Percentiles rank a stretch among this genome's conserved stretches.
Conservation (phyloP, 768 basidiomycete genomes). For the Boletus rex-veris region DNA sequence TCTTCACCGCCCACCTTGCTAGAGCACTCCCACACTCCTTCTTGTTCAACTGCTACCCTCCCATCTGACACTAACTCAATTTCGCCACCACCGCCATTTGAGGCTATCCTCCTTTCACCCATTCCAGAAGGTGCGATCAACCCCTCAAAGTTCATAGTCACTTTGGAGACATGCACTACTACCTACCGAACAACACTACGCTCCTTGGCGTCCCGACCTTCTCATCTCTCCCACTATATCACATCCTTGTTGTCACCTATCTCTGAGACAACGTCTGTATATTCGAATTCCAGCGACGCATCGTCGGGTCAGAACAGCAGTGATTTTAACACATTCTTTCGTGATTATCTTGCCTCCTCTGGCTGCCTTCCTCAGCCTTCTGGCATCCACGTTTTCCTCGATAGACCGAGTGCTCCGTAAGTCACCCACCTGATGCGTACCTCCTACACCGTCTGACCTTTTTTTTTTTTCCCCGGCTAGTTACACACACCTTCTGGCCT, state of each 20-base stretch:
- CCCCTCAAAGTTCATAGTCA: conserved; percentile 60
- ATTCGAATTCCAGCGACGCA: conserved; percentile 47
- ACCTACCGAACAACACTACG: conserved; percentile 63
- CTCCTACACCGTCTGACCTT: conserved; percentile 1
- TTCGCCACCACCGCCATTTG: conserved; percentile 57
- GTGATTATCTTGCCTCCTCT: conserved; percentile 59
- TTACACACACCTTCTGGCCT: conserved; percentile 67
- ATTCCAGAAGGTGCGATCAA: conserved; percentile 48
- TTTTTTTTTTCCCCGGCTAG: conserved; percentile 33
- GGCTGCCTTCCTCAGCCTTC: conserved; percentile 48
- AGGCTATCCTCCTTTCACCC: conserved; percentile 61
- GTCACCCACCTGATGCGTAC: conserved; percentile 27
- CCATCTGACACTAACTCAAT: conserved; percentile 43
- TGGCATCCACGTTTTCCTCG: conserved; percentile 70
- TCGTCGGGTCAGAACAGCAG: conserved; percentile 18
- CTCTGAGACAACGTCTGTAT: conserved; percentile 53
- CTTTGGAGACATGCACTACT: conserved; percentile 68
- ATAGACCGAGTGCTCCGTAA: conserved; percentile 76
- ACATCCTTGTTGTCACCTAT: conserved; percentile 39
- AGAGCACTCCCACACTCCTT: conserved; percentile 33
- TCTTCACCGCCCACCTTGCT: conserved; percentile 31
- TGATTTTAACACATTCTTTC: conserved; percentile 51
- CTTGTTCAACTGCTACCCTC: conserved; percentile 46
- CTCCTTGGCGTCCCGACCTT: conserved; percentile 67
- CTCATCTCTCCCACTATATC: conserved; percentile 61